Evolutionary conservation across 768 basidiomycete species (phyloP), one percentile per base, ranked within the genome.

Genomic region (Boletus reticulatus): DNA sequence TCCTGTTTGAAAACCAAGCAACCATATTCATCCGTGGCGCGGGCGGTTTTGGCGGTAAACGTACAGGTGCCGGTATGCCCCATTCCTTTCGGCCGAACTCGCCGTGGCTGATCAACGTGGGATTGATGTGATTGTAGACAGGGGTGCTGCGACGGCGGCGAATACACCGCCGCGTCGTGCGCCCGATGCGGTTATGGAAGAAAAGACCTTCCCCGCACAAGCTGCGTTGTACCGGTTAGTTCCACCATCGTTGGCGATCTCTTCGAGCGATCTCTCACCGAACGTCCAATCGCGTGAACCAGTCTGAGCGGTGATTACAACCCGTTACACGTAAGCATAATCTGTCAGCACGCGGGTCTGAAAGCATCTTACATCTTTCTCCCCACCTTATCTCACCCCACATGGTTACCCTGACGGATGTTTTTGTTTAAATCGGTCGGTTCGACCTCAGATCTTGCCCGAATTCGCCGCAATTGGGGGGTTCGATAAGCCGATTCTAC

Each of bases 41-140:
- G 24, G 97, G 97, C n/a, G 95, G 94, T 0, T 97, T 99, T 71
- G 93, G 93, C 4, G 97, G 97, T 17, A 92, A 89, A 76, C 89
- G 92, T 55, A 74, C 72, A 31, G 94, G 94, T 32, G 84, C 76
- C 47, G 92, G 94, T 92, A 64, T 57, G 80, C 62, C 37, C 17
- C 12, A 17, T 36, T 19, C 37, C 20, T n/a, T 34, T 56, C 53
- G 53, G 52, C n/a, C 50, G 48, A 52, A 42, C 38, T 42, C 39
- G 38, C 41, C 38, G 43, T 14, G 6, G 11, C 31, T 53, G 20
- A 48, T 17, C 3, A 17, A 41, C 16, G 11, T 4, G 8, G 19
- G 11, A n/a, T 19, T 36, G 12, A 37, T 38, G 32, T 27, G 17
- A 32, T 48, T 41, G 7, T 53, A 95, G 97, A 98, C 70, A 89